These are phyloP conservation scores for Fonsecaea erecta DNA, from an alignment of 2,329 filamentous ascomycete species.

Conservation along the genomic window DNA sequence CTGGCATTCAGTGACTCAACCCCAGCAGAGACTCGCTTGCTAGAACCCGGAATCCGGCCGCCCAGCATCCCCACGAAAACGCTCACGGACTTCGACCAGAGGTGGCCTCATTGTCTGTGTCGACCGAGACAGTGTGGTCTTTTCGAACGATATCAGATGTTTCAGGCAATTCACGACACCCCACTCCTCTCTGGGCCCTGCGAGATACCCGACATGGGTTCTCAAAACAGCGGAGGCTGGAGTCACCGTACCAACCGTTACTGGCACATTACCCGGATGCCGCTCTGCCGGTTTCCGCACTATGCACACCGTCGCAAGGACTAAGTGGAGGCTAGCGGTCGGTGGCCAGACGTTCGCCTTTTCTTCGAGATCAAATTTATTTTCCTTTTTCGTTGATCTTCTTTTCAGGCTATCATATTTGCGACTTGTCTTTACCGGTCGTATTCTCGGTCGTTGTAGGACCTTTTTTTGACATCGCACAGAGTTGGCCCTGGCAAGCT, in stretches of 20 bases:
- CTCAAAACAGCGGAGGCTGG: neutral
- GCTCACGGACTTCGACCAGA: neutral
- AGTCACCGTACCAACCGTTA: slow-evolving; percentile 5
- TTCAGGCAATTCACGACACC: slow-evolving; percentile 4
- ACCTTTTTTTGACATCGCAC: neutral
- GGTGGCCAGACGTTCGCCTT: neutral
- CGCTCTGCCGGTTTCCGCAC: slow-evolving; percentile 2
- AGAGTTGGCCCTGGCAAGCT: neutral
- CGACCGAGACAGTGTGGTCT: neutral
- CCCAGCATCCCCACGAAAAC: neutral
- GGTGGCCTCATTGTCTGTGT: neutral
- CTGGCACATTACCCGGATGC: neutral
- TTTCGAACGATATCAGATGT: neutral
- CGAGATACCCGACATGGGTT: slow-evolving; percentile 11
- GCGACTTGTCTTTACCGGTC: neutral
- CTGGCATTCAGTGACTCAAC: neutral
- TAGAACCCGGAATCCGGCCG: neutral
- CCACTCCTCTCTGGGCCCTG: slow-evolving; percentile 1
- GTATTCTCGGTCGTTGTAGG: neutral
- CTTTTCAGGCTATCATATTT: neutral
- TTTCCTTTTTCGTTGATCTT: neutral
- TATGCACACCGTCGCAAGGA: neutral
- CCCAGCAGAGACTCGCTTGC: neutral
- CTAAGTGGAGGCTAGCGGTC: slow-evolving; percentile 1
- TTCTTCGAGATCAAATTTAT: neutral